Base-by-base conservation (phyloP, 2,329 filamentous ascomycete genomes). In the Penicillium sp. region DNA sequence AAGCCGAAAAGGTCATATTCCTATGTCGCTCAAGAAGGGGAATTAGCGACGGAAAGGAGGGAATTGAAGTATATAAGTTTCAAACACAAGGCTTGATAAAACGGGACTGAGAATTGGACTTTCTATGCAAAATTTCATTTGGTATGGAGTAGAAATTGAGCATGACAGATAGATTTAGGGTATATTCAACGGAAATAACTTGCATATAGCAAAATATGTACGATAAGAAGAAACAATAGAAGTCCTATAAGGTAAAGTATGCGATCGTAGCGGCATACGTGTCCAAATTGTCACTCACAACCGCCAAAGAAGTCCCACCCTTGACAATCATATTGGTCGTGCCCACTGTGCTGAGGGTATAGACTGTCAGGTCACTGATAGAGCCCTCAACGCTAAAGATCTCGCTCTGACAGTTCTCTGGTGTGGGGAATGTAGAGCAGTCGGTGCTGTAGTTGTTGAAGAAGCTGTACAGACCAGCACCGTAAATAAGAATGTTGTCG, bases 381-480 rank as follows among this genome's bases (percentile, higher is more conserved):
- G 58, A 67, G 1, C 75, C 76, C 49, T 81, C 78, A 14, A 82
- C 64, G 40, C 73, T 75, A 53, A 82, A 69, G 14, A 82, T 81
- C n/a, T 74, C 63, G 35, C 69, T 73, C 68, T 83, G 81, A 54
- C 81, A 84, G 2, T 69, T 57, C 7, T 75, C 72, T 1, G 72
- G 68, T 7, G 68, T 65, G 8, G 72, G 73, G 52, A 71, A 67
- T 31, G 73, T 65, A 3, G 74, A 75, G 64, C 77, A 80, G 1
- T 63, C 61, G 0, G 75, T 78, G 56, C 67, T 77, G 68, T 83
- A 82, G 61, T 82, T 74, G 60, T 81, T 74, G 67, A 83, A 84
- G 71, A 84, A 83, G 18, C 73, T 77, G 70, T 84, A 83, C 5
- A 82, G 62, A 1, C 81, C 81, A 0, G 77, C 80, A 15, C 81